Percentiles rank a stretch among this genome's conserved stretches.
Evolutionary conservation across 768 basidiomycete genomes (phyloP).

Genomic region (Mycena haematopus): DNA sequence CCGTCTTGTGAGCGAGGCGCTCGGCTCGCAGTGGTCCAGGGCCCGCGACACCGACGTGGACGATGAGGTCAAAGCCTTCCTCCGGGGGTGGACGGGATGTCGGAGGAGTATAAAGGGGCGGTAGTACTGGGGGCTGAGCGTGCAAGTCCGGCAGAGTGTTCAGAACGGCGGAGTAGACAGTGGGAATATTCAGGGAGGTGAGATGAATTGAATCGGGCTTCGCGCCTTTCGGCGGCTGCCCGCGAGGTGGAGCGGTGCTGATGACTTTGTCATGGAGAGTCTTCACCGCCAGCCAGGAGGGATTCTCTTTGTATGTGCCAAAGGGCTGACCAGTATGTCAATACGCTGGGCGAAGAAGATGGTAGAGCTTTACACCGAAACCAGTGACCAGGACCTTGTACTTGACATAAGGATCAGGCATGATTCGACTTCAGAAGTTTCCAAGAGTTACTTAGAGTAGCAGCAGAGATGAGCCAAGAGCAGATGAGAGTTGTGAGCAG

Average conservation of each 20-base stretch:
- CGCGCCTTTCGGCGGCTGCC: conserved; percentile 24
- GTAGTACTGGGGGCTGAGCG: conserved; percentile 20
- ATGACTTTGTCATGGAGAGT: conserved; percentile 65
- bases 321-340: conserved; percentile 51
- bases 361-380: conserved; percentile 8
- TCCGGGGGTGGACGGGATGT: conserved; percentile 22
- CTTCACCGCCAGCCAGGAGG: conserved; percentile 75
- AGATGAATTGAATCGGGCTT: conserved; percentile 22
- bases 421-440: not conserved
- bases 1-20: conserved; percentile 29
- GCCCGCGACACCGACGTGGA: conserved; percentile 27
- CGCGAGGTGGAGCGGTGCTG: conserved; percentile 20
- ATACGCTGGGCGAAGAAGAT: not conserved
- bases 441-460: too few relatives aligned
- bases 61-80: conserved; percentile 26
- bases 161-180: conserved; percentile 26
- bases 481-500: not conserved
- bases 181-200: conserved; percentile 27
- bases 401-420: conserved; percentile 7
- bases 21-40: conserved; percentile 21
- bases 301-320: conserved; percentile 61
- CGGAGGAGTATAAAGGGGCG: conserved; percentile 13
- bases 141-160: conserved; percentile 24
- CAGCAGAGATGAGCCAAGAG: not conserved
- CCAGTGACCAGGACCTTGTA: conserved; percentile 14